A percentile compares a stretch with the other conserved stretches of the same genome.
phyloP scores from a whole-genome alignment of 2,329 filamentous ascomycete species.

The Thermothelomyces thermophilus region DNA sequence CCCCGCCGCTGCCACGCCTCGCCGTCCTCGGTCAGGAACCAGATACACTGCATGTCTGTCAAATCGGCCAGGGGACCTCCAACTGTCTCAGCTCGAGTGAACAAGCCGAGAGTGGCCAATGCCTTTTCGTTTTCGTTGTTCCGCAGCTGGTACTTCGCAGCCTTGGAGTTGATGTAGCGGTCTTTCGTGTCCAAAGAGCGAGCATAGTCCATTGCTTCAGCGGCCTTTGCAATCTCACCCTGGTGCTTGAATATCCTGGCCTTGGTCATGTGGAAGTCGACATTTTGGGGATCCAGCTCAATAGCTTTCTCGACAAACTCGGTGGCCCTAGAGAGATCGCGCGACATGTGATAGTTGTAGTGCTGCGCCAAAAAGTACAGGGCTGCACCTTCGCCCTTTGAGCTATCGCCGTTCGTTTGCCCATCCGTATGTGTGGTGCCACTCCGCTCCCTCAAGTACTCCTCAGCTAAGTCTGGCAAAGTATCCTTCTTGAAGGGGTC shows the following conservation, averaged over 20 bases:
- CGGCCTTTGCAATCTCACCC: constrained; percentile 71
- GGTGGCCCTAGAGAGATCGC: constrained; percentile 73
- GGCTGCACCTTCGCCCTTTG: constrained; percentile 67
- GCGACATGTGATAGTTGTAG: constrained; percentile 87
- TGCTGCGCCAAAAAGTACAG: constrained; percentile 95
- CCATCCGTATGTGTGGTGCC: constrained; percentile 40
- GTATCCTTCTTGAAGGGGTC: constrained; percentile 70
- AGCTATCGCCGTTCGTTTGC: constrained; percentile 37
- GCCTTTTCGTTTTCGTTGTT: constrained; percentile 86
- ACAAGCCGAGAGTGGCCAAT: constrained; percentile 82
- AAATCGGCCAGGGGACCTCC: constrained; percentile 86
- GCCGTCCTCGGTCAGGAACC: constrained; percentile 93
- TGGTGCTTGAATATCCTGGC: constrained; percentile 90
- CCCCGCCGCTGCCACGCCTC: constrained; percentile 79
- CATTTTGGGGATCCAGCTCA: constrained; percentile 68
- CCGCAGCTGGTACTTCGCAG: constrained; percentile 90
- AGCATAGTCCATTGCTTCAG: constrained; percentile 82
- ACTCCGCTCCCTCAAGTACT: constrained; percentile 60
- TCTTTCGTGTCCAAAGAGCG: constrained; percentile 81
- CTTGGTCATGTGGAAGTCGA: constrained; percentile 92
- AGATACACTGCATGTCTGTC: constrained; percentile 96
- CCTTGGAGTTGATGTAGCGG: constrained; percentile 97
- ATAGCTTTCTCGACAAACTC: constrained; percentile 80
- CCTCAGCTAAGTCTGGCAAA: constrained; percentile 68
- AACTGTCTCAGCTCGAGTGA: constrained; percentile 83